Percentiles rank a stretch among this genome's conserved stretches.
Evolutionary conservation across 139 green algal genomes (phyloP).

Genomic region (Coccomyxa sp.): DNA sequence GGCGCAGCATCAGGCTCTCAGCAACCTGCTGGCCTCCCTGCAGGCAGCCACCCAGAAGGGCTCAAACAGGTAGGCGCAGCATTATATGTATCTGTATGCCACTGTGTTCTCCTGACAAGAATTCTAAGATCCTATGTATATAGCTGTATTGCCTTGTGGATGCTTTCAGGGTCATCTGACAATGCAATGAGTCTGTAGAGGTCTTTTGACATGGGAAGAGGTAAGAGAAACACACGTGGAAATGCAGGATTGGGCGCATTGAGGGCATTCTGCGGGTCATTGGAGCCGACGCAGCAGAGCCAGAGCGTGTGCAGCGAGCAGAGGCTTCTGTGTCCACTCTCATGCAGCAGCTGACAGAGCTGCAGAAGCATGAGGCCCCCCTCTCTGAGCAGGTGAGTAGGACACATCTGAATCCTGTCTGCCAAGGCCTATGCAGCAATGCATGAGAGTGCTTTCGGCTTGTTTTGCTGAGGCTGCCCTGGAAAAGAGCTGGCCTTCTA

Average conservation of each 20-base stretch:
- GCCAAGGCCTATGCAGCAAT: no score
- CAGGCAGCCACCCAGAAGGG: not conserved
- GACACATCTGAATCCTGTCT: no score
- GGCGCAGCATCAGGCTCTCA: constrained; percentile 10
- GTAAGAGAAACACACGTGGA: no score
- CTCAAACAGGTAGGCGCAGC: not conserved
- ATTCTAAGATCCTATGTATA: no score
- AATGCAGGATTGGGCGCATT: constrained; percentile 14
- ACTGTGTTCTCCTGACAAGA: no score
- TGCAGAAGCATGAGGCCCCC: constrained; percentile 8
- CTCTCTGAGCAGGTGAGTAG: constrained; percentile 12
- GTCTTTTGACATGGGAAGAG: no score
- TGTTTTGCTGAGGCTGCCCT: no score
- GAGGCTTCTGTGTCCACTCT: constrained; percentile 11
- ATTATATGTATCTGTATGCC: no score
- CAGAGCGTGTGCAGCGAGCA: not conserved
- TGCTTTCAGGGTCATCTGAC: no score
- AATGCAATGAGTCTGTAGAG: no score
- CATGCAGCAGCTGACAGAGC: constrained; percentile 15
- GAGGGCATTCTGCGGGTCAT: constrained; percentile 17
- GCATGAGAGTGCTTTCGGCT: no score
- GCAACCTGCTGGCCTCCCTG: not conserved
- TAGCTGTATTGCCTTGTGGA: not conserved
- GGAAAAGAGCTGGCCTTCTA: no score
- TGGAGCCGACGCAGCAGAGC: not conserved